Base-by-base conservation (phyloP, 1,139 yeast species). In the Saccharomycopsis hybrid region DNA sequence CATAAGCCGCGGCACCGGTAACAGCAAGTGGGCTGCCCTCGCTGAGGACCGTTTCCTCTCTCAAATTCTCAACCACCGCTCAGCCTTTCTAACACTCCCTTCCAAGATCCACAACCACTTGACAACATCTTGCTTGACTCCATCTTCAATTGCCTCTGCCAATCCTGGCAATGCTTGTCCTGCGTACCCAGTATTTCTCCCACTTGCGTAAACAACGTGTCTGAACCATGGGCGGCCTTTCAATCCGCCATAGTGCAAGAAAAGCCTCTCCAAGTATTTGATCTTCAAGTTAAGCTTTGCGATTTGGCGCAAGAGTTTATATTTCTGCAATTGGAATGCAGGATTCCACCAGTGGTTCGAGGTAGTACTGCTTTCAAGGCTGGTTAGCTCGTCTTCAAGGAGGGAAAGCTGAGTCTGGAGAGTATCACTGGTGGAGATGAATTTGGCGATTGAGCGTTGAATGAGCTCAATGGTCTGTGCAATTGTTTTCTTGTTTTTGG, bases 91-190 rank as follows among this genome's bases (percentile, higher is more conserved):
- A 11, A 71, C 58, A 1, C 74, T 57, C 39, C 63, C 62, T 42
- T 71, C 65, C 24, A 79, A 68, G 50, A 80, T 72, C 2, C 73
- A 72, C 28, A 81, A 65, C 86, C 90, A 82, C 51, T 73, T 69
- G 33, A 73, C 71, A 51, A 81, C 73, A 36, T 77, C 68, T 30
- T 70, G 72, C 35, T 72, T 65, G 57, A 84, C 81, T 0, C 63
- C 60, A 60, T 86, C 95, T 62, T 87, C 95, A 46, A 85, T 65
- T 0, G 95, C 87, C 63, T 88, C 96, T 40, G 77, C 76, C 53
- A 88, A 70, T 1, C 90, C 92, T 1, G 96, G 96, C 56, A 85
- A 73, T 24, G 82, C 77, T 59, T 84, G 89, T 1, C 95, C 95
- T 25, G 86, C 84, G 60, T 88, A 88, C 1, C 96, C 96, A 2